A percentile compares a stretch with the other conserved stretches of the same genome.
Conservation (phyloP, 1,139 yeast species). For the Blastobotrys capitulatus region DNA sequence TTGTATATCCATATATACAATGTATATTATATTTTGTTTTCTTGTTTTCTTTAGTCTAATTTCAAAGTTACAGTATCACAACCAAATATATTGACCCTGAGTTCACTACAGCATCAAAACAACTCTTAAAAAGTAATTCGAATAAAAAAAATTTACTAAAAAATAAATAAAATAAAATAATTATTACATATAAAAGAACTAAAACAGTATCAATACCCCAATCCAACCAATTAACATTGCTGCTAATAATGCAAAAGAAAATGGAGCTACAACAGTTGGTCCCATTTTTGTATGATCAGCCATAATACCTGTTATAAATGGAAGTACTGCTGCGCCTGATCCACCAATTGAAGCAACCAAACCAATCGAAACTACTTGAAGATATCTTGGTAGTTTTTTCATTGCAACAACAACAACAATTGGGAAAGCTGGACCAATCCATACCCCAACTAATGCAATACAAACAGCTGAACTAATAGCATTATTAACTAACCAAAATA, state of each 20-base stretch:
- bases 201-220: conserved; percentile 24
- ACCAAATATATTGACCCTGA: no score
- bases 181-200: no score
- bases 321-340: conserved; percentile 59
- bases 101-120: no score
- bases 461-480: conserved; percentile 28
- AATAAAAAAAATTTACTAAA: no score
- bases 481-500: conserved; percentile 29
- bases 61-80: no score
- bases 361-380: conserved; percentile 68
- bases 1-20: no score
- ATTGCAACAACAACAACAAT: conserved; percentile 64
- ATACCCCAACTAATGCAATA: conserved; percentile 56
- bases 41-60: no score
- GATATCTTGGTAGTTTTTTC: conserved; percentile 53
- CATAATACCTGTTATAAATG: conserved; percentile 30
- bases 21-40: no score
- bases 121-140: no score
- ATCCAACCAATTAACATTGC: conserved; percentile 28
- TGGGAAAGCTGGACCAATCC: conserved; percentile 79
- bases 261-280: conserved; percentile 29
- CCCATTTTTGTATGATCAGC: conserved; percentile 24
- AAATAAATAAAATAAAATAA: no score
- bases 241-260: conserved; percentile 23
- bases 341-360: conserved; percentile 76